These are phyloP conservation scores for Pseudohalonectria lignicola DNA, from an alignment of 2,329 filamentous ascomycete genomes.

Conservation along the genomic window DNA sequence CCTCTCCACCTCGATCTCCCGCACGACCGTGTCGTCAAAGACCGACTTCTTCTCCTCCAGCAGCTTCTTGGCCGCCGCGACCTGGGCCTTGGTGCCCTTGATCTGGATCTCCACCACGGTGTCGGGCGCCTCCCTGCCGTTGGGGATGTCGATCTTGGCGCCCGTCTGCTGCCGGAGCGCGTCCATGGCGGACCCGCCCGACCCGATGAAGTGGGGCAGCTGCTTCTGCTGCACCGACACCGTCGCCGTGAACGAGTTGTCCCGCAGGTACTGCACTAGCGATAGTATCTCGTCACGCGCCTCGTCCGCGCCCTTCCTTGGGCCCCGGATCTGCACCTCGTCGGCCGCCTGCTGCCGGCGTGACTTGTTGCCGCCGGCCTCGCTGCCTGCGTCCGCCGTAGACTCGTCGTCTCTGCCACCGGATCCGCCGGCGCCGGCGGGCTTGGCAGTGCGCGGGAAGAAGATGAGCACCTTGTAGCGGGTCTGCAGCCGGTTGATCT, in stretches of 20 bases:
- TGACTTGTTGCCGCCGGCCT: conserved; percentile 43
- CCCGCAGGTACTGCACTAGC: conserved; percentile 78
- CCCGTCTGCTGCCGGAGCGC: conserved; percentile 75
- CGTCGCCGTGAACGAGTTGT: conserved; percentile 70
- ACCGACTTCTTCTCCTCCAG: conserved; percentile 76
- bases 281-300: conserved; percentile 86
- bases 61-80: conserved; percentile 83
- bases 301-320: conserved; percentile 84
- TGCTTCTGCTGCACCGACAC: conserved; percentile 86
- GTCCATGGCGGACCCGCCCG: conserved; percentile 83
- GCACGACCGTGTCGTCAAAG: conserved; percentile 82
- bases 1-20: conserved; percentile 82
- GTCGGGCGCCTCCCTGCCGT: conserved; percentile 59
- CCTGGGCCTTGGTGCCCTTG: conserved; percentile 85
- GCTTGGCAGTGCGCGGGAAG: conserved; percentile 63
- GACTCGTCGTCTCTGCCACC: conserved; percentile 55
- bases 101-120: conserved; percentile 76
- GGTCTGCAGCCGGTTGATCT: conserved; percentile 85
- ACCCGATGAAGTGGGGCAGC: conserved; percentile 85
- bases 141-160: conserved; percentile 85
- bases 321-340: conserved; percentile 83
- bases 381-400: conserved; percentile 57
- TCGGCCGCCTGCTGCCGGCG: conserved; percentile 68
- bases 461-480: conserved; percentile 92
- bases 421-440: too few relatives aligned